Conservation (phyloP, 345 rosid genomes). For the Rhodamnia argentea region DNA sequence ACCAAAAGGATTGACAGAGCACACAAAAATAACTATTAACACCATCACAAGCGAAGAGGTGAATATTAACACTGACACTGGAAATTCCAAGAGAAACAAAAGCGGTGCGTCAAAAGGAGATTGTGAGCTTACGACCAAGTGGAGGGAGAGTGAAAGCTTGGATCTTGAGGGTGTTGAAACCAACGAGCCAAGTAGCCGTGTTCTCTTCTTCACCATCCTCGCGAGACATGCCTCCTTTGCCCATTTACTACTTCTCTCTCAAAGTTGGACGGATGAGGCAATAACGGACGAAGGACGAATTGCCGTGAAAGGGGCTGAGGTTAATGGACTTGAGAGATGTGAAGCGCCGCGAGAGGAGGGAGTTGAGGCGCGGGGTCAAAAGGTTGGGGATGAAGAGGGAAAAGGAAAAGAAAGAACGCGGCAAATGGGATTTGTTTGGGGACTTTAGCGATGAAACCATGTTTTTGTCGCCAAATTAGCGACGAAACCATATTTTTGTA, state of each 20-base stretch:
- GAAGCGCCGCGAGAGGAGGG: no score
- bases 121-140: constrained; percentile 10
- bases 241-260: constrained; percentile 19
- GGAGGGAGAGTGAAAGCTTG: constrained; percentile 63
- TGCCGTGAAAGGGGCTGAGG: no score
- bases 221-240: constrained; percentile 60
- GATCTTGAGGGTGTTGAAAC: constrained; percentile 72
- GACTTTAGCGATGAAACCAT: no score
- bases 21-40: not conserved
- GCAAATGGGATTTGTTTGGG: no score
- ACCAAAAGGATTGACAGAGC: not conserved
- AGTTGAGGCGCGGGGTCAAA: no score
- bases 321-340: no score
- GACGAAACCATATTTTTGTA: no score
- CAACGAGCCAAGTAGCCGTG: constrained; percentile 85
- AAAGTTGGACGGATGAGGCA: no score
- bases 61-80: not conserved
- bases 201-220: constrained; percentile 50
- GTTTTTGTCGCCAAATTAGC: no score
- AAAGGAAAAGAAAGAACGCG: no score
- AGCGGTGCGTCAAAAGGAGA: not conserved
- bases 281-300: no score
- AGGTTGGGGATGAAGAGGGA: no score
- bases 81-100: not conserved
- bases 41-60: not conserved